Conservation (phyloP, 805 yeast species). For the Grigorovia jiainica region DNA sequence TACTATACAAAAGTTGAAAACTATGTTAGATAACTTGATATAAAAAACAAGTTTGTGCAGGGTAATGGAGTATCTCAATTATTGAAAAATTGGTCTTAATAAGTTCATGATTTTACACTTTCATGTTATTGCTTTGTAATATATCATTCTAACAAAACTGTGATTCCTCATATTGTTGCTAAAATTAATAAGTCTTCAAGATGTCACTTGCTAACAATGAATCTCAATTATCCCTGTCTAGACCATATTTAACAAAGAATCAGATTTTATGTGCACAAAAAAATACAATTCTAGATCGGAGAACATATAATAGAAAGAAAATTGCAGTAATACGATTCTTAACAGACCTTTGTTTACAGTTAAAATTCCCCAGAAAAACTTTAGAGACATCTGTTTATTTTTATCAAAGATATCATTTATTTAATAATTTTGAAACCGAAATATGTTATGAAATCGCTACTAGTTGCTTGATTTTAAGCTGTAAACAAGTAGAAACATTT, state of each 20-base stretch:
- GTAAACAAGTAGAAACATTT: slow-evolving; percentile 76
- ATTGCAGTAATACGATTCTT: slow-evolving; percentile 46
- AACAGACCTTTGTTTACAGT: slow-evolving; percentile 39
- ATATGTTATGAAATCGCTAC: slow-evolving; percentile 56
- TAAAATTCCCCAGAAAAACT: slow-evolving; percentile 63
- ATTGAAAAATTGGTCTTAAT: too few relatives aligned
- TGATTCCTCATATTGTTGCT: too few relatives aligned
- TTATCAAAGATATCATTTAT: slow-evolving; percentile 61
- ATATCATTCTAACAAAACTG: too few relatives aligned
- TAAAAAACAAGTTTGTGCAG: too few relatives aligned
- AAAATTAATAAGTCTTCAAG: too few relatives aligned
- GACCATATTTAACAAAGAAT: slow-evolving; percentile 50
- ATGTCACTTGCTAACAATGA: slow-evolving; percentile 11
- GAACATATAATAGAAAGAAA: slow-evolving; percentile 42
- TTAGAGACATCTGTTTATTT: slow-evolving; percentile 62
- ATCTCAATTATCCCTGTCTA: slow-evolving; percentile 32
- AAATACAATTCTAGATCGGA: slow-evolving; percentile 41
- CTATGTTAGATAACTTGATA: too few relatives aligned
- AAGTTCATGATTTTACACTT: too few relatives aligned
- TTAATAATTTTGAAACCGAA: slow-evolving; percentile 48
- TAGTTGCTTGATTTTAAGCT: slow-evolving; percentile 59
- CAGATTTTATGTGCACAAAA: slow-evolving; percentile 45
- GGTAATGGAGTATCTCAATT: too few relatives aligned
- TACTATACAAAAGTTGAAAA: too few relatives aligned
- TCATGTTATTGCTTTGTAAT: too few relatives aligned